Base-by-base conservation (phyloP, 2,329 filamentous ascomycete species). In the Penicillium sp. region DNA sequence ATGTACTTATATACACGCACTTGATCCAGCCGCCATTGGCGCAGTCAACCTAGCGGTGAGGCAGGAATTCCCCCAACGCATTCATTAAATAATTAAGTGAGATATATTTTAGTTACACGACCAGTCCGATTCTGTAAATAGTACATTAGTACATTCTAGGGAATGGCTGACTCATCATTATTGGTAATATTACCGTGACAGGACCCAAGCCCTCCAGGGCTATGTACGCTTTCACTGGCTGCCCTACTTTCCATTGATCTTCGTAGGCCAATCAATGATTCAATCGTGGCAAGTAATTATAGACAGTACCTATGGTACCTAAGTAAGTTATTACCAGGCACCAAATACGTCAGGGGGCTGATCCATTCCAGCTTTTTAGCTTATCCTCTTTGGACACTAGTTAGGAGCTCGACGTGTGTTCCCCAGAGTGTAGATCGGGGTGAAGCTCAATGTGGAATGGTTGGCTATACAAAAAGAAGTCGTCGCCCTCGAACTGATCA, bases 91-190 rank as follows among this genome's bases (percentile, higher is more conserved):
- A 23, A 10, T 29, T 29, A 2, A 29, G 9, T 29, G 27, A 29
- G 27, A 29, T 29, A 29, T 33, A 17, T 43, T 51, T 41, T 51
- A 23, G 17, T 51, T 43, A 43, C 33, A 27, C n/a, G 49, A 53
- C 51, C 42, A 54, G 51, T 54, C 51, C 31, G 2, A 54, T 48
- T 47, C 31, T 27, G 31, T 23, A 47, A 54, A 54, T 38, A 41
- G 35, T 17, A 15, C 61, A 60, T 61, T 63, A n/a, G n/a, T n/a
- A n/a, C n/a, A n/a, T n/a, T n/a, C n/a, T 54, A 54, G 60, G 54
- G 60, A 67, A 67, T 65, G 60, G 65, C 64, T 67, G 63, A 66
- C 63, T 66, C 65, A 67, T 61, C 62, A 61, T 63, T 62, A 62
- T 62, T 63, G 57, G 51, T 38, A 54, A 48, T 40, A 37, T 40